phyloP scores from a whole-genome alignment of 495 filamentous ascomycete species.

The Extremus antarcticus region DNA sequence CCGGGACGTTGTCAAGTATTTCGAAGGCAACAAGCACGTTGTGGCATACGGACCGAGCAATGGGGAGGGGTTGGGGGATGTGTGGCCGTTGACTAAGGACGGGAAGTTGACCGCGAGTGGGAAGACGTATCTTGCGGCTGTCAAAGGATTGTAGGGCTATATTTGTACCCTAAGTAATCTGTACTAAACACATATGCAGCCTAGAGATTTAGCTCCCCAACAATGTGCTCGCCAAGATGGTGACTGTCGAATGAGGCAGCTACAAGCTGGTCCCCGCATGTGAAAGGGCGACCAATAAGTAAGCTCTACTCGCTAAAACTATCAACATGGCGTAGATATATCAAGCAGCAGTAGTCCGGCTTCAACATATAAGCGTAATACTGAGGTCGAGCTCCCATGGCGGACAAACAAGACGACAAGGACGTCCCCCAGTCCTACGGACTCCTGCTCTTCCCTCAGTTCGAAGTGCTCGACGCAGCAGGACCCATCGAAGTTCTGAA shows the following conservation, averaged over 20 bases:
- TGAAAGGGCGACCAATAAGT: too few species aligned
- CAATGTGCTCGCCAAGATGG: too few species aligned
- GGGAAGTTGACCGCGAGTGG: constrained; percentile 22
- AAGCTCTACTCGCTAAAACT: too few species aligned
- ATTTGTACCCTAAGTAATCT: too few species aligned
- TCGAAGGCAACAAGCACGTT: constrained; percentile 18
- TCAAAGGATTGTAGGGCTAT: constrained; percentile 12
- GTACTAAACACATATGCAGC: too few species aligned
- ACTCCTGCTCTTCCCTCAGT: constrained; percentile 42
- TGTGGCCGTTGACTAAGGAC: constrained; percentile 19
- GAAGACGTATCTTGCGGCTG: constrained; percentile 19
- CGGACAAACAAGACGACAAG: not conserved
- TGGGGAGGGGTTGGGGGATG: constrained; percentile 19
- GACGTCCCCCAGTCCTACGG: constrained; percentile 25
- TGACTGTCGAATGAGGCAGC: too few species aligned
- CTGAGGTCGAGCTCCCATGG: too few species aligned
- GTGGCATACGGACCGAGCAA: constrained; percentile 24
- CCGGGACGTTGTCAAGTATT: constrained; percentile 18
- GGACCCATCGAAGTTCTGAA: constrained; percentile 56
- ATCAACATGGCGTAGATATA: too few species aligned
- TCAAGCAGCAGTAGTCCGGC: too few species aligned
- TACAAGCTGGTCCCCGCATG: too few species aligned
- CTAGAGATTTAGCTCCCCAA: too few species aligned
- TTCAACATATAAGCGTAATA: too few species aligned
- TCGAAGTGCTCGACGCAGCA: constrained; percentile 45